phyloP scores from a whole-genome alignment of 495 filamentous ascomycete genomes.

The Penicillium diatomitis region DNA sequence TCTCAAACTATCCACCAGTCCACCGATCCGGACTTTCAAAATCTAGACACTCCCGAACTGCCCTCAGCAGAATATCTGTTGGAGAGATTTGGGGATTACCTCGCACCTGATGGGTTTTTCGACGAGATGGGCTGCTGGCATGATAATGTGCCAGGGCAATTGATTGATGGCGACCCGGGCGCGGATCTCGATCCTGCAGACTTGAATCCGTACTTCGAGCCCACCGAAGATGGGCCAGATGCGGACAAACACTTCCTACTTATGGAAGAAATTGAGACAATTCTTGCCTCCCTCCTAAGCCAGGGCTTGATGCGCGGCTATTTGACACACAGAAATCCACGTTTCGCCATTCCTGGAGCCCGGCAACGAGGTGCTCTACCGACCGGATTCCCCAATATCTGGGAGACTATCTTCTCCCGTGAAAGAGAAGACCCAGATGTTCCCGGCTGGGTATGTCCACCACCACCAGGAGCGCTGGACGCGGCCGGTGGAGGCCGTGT shows the following conservation, averaged over 20 bases:
- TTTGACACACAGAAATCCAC: slow-evolving; percentile 61
- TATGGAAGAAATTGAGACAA: slow-evolving; percentile 64
- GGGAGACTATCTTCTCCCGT: slow-evolving; percentile 44
- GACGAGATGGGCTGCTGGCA: slow-evolving; percentile 24
- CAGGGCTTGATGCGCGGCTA: slow-evolving; percentile 85
- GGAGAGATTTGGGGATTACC: slow-evolving; percentile 28
- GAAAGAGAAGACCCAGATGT: slow-evolving; percentile 34
- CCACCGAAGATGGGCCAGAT: slow-evolving; percentile 1
- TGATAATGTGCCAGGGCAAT: slow-evolving; percentile 14
- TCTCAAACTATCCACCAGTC: slow-evolving; percentile 26
- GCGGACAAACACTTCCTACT: slow-evolving; percentile 36
- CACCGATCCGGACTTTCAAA: slow-evolving; percentile 25
- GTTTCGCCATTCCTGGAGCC: slow-evolving; percentile 76
- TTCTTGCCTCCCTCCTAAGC: slow-evolving; percentile 65
- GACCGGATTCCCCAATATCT: slow-evolving; percentile 54
- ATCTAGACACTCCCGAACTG: slow-evolving; percentile 6
- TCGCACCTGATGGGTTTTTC: slow-evolving; percentile 28
- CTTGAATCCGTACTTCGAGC: slow-evolving; percentile 28
- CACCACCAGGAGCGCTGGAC: slow-evolving; percentile 9
- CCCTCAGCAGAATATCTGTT: slow-evolving; percentile 7
- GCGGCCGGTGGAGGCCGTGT: slow-evolving; percentile 33
- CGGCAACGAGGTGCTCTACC: slow-evolving; percentile 52
- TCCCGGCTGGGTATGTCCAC: slow-evolving; percentile 47
- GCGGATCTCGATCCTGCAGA: slow-evolving; percentile 38
- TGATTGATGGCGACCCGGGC: slow-evolving; percentile 34